Percentiles rank a stretch among this genome's conserved stretches.
phyloP scores from a whole-genome alignment of 1,284 basidiomycete genomes.

The Malassezia sp. region DNA sequence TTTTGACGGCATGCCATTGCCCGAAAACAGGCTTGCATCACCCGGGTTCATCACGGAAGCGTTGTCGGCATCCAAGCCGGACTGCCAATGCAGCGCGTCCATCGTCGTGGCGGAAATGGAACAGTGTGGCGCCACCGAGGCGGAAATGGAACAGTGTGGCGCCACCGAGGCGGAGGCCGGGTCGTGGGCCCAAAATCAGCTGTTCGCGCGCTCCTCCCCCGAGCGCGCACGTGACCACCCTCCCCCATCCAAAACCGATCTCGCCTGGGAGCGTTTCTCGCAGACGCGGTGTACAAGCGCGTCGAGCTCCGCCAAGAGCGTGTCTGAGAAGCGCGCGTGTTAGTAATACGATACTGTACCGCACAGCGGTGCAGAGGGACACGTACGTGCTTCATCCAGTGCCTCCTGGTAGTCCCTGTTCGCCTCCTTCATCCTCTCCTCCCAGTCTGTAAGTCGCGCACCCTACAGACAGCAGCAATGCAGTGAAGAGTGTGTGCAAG shows the following conservation, averaged over 20 bases:
- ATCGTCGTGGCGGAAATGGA: background rate
- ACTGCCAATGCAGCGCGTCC: background rate
- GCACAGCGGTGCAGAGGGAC: background rate
- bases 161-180: no score
- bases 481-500: no score
- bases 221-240: slow-evolving; percentile 10
- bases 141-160: no score
- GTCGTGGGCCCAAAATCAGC: slow-evolving; percentile 13
- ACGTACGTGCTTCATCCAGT: slow-evolving; percentile 15
- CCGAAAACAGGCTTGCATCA: no score
- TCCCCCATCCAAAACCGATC: background rate
- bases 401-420: slow-evolving; percentile 21
- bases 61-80: no score
- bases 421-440: slow-evolving; percentile 10
- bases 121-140: slow-evolving; percentile 8
- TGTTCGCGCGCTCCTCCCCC: slow-evolving; percentile 12
- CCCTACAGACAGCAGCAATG: background rate
- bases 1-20: no score
- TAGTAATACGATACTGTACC: background rate
- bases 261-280: background rate
- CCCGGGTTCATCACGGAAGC: no score
- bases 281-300: slow-evolving; percentile 3
- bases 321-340: slow-evolving; percentile 3
- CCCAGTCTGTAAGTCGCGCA: slow-evolving; percentile 1
- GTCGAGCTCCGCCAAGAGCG: slow-evolving; percentile 4